Percentiles rank a stretch among this genome's conserved stretches.
These are phyloP conservation scores for Peniophora sp. DNA, from an alignment of 1,284 basidiomycete genomes.

Conservation along the genomic window DNA sequence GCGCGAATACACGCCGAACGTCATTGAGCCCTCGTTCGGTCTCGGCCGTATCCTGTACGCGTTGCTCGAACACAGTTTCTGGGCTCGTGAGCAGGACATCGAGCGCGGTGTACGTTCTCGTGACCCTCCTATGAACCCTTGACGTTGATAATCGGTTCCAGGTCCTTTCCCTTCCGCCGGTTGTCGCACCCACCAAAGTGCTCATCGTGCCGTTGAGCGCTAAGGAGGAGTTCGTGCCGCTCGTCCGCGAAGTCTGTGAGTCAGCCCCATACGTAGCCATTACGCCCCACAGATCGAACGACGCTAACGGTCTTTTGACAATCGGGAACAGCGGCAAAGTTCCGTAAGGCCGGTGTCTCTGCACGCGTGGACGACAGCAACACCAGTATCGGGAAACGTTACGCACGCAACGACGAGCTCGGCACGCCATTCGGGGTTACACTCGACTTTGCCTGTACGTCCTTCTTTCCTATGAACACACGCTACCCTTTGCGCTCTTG, in stretches of 20 bases:
- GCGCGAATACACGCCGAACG: conserved; percentile 94
- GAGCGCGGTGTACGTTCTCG: conserved; percentile 70
- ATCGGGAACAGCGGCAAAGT: conserved; percentile 59
- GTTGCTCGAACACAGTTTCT: conserved; percentile 93
- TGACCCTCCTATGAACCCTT: conserved; percentile 14
- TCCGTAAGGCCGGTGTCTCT: conserved; percentile 85
- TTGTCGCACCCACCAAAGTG: conserved; percentile 95
- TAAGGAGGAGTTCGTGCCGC: conserved; percentile 78
- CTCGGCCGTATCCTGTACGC: conserved; percentile 95
- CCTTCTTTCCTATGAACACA: conserved; percentile 12
- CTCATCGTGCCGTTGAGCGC: conserved; percentile 94
- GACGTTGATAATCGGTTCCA: conserved; percentile 20
- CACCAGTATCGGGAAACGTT: conserved; percentile 93
- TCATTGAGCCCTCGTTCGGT: conserved; percentile 98
- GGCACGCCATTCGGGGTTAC: conserved; percentile 97
- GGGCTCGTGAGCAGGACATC: conserved; percentile 87
- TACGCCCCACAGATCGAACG: conserved; percentile 5
- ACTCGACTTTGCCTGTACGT: conserved; percentile 94
- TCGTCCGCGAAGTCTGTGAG: conserved; percentile 88
- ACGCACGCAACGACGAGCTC: conserved; percentile 96
- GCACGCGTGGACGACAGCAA: conserved; percentile 94
- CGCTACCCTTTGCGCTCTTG: conserved; percentile 3
- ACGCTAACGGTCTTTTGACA: conserved; percentile 5
- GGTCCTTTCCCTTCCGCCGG: conserved; percentile 85
- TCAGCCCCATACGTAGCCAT: conserved; percentile 19